Evolutionary conservation across 176 grass and related monocot species (phyloP), one percentile per base, ranked within the genome.

Genomic region (sorghum (Sorghum bicolor)): DNA sequence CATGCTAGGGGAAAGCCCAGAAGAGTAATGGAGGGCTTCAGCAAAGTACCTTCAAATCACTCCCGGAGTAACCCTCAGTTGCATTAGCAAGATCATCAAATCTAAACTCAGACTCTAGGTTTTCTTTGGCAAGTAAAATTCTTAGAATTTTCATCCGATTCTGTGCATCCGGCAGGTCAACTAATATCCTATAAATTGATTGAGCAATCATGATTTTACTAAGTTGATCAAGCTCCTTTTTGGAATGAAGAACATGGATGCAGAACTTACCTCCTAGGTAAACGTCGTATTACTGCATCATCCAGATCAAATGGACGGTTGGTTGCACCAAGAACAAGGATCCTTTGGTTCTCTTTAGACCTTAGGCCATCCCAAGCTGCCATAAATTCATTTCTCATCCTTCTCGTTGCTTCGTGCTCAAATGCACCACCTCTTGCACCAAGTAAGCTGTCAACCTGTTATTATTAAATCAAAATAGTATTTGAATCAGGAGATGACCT

Each of bases 321-420:
- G 61, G 96, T 98, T 72, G 96, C 93, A 28, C 82, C 96, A 87
- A 98, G 93, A 89, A 98, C 84, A 74, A 98, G 90, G 68, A 98
- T 93, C 80, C 91, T 91, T 77, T 95, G 91, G 64, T 68, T 93
- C n/a, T 98, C 96, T 86, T 98, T 98, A 30, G 93, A 90, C 78
- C 91, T 89, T 67, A 98, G 84, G 40, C 96, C 96, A 86, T 98
- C 93, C 93, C 96, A 98, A 88, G 96, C 90, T 79, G 96, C 96
- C 96, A 98, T 98, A 86, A 98, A 98, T 85, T 95, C 96, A 67
- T 98, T 98, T 52, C 91, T 84, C 91, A 98, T 91, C 74, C 90
- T 92, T 88, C 96, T 95, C 14, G 93, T 98, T 60, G 87, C 91
- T 84, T 98, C 93, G 17, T 98, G 93, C 74, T 98, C 96, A 86